Base-by-base conservation (phyloP, 768 basidiomycete species). In the Clavaria fumosa region DNA sequence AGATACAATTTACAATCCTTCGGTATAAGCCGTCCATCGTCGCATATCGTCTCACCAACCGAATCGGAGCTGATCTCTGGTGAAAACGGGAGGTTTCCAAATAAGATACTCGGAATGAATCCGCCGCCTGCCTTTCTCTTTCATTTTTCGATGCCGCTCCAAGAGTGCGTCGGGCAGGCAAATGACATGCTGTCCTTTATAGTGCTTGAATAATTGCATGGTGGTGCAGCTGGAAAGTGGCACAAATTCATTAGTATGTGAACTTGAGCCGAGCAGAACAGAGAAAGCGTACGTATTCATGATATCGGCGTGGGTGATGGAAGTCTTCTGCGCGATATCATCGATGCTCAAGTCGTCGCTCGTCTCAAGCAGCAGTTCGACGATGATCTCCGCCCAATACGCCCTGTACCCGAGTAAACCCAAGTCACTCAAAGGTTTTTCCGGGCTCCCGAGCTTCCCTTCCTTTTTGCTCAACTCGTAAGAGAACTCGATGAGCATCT, bases 401-500 rank as follows among this genome's bases (percentile, higher is more conserved):
- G 93, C 85, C 38, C 93, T 70, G 56, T 99, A 99, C 28, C 83
- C 67, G 45, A 99, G 64, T 42, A 99, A 60, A 17, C 95, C 95
- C 34, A 99, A 66, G 62, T 99, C 95, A 52, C 77, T 81, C 24
- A 99, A 70, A 7, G 95, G 95, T 56, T 99, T 99, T 67, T 99
- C 95, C 4, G 95, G 95, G 52, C 84, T 89, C 12, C 95, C 95
- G 7, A 90, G 73, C 54, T 93, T 96, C 40, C 78, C 78, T 56
- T 99, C 95, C 49, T 81, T 80, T 67, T 96, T 97, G 66, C 81
- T 88, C 23, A 97, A 72, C 51, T 96, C 90, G 62, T 97, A 99
- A 1, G 89, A 93, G 54, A 99, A 99, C 52, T 97, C 89, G 56
- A 99, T 99, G 24, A 99, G 65, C 19, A 96, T 63, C 55, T 88